A percentile compares a stretch with the other conserved stretches of the same genome.
phyloP scores from a whole-genome alignment of 2,329 filamentous ascomycete genomes.

The Mariannaea elegans region DNA sequence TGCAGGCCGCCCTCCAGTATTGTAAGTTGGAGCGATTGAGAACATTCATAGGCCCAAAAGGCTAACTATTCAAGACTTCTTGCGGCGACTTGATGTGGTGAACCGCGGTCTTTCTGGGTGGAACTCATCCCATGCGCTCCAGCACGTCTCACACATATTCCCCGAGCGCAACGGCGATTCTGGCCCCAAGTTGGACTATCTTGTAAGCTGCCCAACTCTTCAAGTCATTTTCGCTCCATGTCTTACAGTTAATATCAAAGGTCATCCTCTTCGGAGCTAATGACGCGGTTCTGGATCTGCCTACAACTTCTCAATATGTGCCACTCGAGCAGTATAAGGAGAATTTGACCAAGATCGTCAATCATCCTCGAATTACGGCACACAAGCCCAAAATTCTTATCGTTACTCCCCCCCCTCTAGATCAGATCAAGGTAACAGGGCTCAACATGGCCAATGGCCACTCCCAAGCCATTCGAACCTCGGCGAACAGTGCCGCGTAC shows the following conservation, averaged over 20 bases:
- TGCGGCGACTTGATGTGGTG: slow-evolving; percentile 82
- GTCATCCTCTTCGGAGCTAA: slow-evolving; percentile 89
- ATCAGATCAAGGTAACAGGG: slow-evolving; percentile 72
- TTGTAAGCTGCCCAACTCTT: slow-evolving; percentile 57
- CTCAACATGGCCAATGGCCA: slow-evolving; percentile 59
- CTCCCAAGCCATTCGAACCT: slow-evolving; percentile 52
- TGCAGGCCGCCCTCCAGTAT: slow-evolving; percentile 75
- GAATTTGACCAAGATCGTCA: slow-evolving; percentile 77
- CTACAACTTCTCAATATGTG: slow-evolving; percentile 76
- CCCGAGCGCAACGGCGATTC: slow-evolving; percentile 64
- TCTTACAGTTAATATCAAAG: slow-evolving; percentile 52
- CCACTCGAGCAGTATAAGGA: slow-evolving; percentile 77
- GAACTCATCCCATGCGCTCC: slow-evolving; percentile 78
- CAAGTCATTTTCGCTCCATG: not conserved
- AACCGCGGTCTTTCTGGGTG: slow-evolving; percentile 91
- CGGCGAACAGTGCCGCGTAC: slow-evolving; percentile 63
- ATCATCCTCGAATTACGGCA: slow-evolving; percentile 72
- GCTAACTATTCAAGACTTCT: slow-evolving; percentile 65
- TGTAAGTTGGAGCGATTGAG: slow-evolving; percentile 56
- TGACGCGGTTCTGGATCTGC: slow-evolving; percentile 76
- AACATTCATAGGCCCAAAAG: not conserved
- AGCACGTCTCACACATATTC: slow-evolving; percentile 75
- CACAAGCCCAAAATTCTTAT: slow-evolving; percentile 80
- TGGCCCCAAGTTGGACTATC: slow-evolving; percentile 70
- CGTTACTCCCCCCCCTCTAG: slow-evolving; percentile 83